Percentiles rank a stretch among this genome's conserved stretches.
These are phyloP conservation scores for Eucalyptus coolabah DNA, from an alignment of 345 rosid genomes.

Conservation along the genomic window DNA sequence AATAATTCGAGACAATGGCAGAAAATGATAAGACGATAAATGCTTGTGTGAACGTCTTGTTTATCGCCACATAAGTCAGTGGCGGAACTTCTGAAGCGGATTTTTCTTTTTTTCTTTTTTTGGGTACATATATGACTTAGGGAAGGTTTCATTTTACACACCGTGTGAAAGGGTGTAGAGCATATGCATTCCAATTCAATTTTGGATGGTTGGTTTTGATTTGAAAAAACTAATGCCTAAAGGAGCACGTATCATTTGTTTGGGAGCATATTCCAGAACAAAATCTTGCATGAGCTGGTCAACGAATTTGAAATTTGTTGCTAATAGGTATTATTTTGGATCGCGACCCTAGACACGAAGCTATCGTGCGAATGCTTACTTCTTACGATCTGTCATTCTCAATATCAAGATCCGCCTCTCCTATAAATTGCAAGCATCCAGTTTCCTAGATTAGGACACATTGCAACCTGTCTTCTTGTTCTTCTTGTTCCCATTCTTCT, in stretches of 20 bases:
- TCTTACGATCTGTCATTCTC: neutral
- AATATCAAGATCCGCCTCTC: neutral
- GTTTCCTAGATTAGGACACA: neutral
- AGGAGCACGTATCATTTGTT: neutral
- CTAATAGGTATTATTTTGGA: neutral
- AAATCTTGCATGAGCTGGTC: neutral
- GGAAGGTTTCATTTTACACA: neutral
- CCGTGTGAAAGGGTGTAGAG: neutral
- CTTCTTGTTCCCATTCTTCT: neutral
- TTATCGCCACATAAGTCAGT: neutral
- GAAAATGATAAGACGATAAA: neutral
- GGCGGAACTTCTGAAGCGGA: neutral
- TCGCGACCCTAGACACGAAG: neutral
- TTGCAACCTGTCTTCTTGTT: neutral
- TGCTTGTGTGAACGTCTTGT: neutral
- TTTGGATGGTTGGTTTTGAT: neutral
- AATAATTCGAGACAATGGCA: neutral
- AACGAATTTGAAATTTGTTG: neutral
- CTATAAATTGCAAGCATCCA: neutral
- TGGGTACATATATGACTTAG: neutral
- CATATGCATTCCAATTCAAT: neutral
- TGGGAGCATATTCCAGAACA: neutral
- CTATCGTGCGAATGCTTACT: neutral
- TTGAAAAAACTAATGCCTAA: neutral
- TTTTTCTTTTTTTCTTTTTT: neutral